Conservation (phyloP, 139 green algal species). For the Closterium sp. region DNA sequence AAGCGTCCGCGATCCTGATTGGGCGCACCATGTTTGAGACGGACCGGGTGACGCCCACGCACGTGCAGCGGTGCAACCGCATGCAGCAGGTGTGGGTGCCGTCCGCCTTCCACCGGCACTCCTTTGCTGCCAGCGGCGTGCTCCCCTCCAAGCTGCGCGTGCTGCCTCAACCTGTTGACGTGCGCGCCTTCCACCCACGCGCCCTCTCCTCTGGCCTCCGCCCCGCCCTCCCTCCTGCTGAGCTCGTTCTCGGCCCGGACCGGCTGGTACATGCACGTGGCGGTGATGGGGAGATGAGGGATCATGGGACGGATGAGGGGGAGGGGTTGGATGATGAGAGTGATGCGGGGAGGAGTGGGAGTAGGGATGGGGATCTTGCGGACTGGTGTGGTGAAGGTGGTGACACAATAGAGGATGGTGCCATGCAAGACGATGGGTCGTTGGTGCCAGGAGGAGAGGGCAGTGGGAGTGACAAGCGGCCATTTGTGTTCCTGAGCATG, state of each 20-base stretch:
- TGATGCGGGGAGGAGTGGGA: background rate
- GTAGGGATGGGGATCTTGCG: background rate
- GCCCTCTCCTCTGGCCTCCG: background rate
- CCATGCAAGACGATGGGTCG: background rate
- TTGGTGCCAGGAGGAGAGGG: background rate
- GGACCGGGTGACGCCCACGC: constrained; percentile 34
- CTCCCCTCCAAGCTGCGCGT: constrained; percentile 21
- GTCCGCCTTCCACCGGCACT: constrained; percentile 56
- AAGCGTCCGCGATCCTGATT: constrained; percentile 6
- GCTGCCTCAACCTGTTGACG: constrained; percentile 43
- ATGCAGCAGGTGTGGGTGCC: constrained; percentile 56
- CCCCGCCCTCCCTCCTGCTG: background rate
- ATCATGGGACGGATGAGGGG: background rate
- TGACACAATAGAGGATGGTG: background rate
- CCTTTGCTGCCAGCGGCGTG: constrained; percentile 49
- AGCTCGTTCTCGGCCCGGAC: background rate
- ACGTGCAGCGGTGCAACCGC: constrained; percentile 52
- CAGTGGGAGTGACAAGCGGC: background rate
- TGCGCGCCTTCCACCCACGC: constrained; percentile 24
- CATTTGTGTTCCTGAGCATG: constrained; percentile 63
- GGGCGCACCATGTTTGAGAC: constrained; percentile 63
- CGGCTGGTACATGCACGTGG: background rate
- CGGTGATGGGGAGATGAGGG: background rate
- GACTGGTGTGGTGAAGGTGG: background rate
- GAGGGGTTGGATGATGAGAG: background rate